phyloP scores from a whole-genome alignment of 208 protist species.

The Crithidia brevicula region DNA sequence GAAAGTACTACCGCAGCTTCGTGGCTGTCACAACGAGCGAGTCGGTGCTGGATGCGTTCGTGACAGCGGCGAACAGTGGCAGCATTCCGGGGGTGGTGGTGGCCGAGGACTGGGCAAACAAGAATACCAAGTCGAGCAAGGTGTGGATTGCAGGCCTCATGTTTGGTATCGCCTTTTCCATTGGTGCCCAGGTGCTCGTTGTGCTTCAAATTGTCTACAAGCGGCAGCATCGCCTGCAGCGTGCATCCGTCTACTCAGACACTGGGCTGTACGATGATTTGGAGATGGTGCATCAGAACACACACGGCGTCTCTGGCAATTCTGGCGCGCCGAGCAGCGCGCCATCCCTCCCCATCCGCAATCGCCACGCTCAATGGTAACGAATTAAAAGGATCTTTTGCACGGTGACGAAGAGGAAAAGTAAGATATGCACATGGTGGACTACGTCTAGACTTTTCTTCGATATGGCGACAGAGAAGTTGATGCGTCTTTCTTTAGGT shows the following conservation, averaged over 20 bases:
- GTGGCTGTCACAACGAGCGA: constrained; percentile 8
- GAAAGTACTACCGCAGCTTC: constrained; percentile 21
- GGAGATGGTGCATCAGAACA: constrained; percentile 3
- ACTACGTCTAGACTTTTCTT: too few relatives aligned
- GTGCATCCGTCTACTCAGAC: constrained; percentile 2
- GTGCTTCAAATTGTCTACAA: constrained; percentile 17
- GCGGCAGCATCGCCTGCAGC: constrained; percentile 5
- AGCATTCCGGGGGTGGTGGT: constrained; percentile 4
- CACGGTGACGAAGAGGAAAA: neutral
- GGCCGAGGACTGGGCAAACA: constrained; percentile 4
- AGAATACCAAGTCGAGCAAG: neutral
- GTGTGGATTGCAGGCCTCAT: constrained; percentile 25
- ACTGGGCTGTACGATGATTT: constrained; percentile 9
- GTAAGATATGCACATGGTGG: too few relatives aligned
- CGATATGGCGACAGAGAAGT: too few relatives aligned
- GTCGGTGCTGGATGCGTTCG: constrained; percentile 1
- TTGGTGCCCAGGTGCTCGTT: constrained; percentile 4
- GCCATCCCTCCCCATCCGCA: constrained; percentile 12
- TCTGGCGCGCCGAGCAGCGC: neutral
- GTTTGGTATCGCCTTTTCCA: constrained; percentile 3
- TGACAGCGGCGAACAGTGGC: constrained; percentile 10
- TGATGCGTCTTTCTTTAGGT: too few relatives aligned
- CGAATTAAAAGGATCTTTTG: neutral
- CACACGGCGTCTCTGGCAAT: neutral
- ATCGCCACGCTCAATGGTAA: neutral